Evolutionary conservation across 1,139 yeast genomes (phyloP), one percentile per base, ranked within the genome.

Genomic region (Debaryomycetaceae sp.): DNA sequence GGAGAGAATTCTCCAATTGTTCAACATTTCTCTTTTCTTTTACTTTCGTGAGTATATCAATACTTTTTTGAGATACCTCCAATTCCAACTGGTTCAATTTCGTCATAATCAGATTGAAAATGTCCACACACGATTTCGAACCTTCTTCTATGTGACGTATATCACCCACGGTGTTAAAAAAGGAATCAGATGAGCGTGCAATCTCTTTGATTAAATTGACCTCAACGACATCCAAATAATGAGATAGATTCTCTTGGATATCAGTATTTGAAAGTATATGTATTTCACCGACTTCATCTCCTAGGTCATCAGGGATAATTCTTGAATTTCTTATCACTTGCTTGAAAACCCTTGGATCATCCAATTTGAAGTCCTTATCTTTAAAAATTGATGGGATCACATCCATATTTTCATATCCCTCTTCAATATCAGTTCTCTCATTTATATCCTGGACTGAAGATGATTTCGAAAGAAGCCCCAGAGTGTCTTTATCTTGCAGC

Each of bases 201-300:
- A 92, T 89, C 58, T 91, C 96, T 35, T 78, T 74, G 16, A 91
- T 85, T 36, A 92, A 65, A 47, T 85, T 82, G 33, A 87, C 69
- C 59, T 92, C 98, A 1, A 92, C 91, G 1, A 82, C 72, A 59
- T 92, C 98, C 43, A 92, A 69, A 56, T 89, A 88, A 63, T 82
- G 81, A 2, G 94, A 85, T 33, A 92, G 67, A 52, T 81, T 81
- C 35, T 89, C 96, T 53, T 86, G 96, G n/a, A 91, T 60, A 33
- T 74, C 72, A 3, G 79, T 65, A 55, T 82, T 79, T 43, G 75
- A 70, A 4, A 51, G 52, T 9, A 53, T 34, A 43, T 39, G 17
- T 37, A 39, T 9, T 2, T 33, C 37, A 6, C 14, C 30, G 19
- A 38, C 38, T 35, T 44, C 30, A 24, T 46, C 50, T 14, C 49